These are phyloP conservation scores for Tuber melanosporum DNA, from an alignment of 495 filamentous ascomycete genomes.

Conservation along the genomic window DNA sequence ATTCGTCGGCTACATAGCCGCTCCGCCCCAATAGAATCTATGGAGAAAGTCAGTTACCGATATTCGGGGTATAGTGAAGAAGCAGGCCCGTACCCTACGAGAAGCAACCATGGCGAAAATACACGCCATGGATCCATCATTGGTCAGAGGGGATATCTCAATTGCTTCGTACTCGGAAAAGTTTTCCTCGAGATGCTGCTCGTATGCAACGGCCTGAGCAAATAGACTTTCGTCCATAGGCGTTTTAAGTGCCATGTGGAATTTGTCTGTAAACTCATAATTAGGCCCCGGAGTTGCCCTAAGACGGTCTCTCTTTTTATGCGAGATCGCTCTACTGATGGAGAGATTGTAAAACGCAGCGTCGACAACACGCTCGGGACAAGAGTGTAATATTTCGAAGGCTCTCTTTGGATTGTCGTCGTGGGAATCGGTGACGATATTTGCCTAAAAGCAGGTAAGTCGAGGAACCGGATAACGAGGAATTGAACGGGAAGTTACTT, in stretches of 20 bases:
- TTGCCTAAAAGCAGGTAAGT: slow-evolving; percentile 30
- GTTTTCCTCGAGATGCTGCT: slow-evolving; percentile 30
- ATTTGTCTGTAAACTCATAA: slow-evolving; percentile 42
- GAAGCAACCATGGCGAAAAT: slow-evolving; percentile 42
- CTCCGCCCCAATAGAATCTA: slow-evolving; percentile 35
- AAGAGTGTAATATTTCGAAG: slow-evolving; percentile 36
- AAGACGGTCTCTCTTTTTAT: slow-evolving; percentile 38
- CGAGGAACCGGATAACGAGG: not conserved
- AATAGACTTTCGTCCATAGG: slow-evolving; percentile 40
- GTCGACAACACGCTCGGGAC: slow-evolving; percentile 40
- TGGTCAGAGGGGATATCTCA: slow-evolving; percentile 36
- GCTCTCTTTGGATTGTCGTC: slow-evolving; percentile 38
- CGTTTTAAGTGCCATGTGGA: slow-evolving; percentile 37
- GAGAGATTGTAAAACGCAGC: slow-evolving; percentile 39
- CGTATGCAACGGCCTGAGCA: slow-evolving; percentile 37
- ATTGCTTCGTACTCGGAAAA: slow-evolving; percentile 31
- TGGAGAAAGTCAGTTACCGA: slow-evolving; percentile 8
- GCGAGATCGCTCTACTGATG: slow-evolving; percentile 37
- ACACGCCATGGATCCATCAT: slow-evolving; percentile 43
- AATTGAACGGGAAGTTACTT: slow-evolving; percentile 15
- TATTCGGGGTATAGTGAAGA: not conserved
- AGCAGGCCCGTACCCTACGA: slow-evolving; percentile 25
- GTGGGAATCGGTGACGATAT: slow-evolving; percentile 38
- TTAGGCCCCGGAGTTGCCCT: slow-evolving; percentile 41
- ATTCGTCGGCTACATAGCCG: slow-evolving; percentile 29